phyloP scores from a whole-genome alignment of 1,139 yeast genomes.

The Hemisphaericaspora subhashii region DNA sequence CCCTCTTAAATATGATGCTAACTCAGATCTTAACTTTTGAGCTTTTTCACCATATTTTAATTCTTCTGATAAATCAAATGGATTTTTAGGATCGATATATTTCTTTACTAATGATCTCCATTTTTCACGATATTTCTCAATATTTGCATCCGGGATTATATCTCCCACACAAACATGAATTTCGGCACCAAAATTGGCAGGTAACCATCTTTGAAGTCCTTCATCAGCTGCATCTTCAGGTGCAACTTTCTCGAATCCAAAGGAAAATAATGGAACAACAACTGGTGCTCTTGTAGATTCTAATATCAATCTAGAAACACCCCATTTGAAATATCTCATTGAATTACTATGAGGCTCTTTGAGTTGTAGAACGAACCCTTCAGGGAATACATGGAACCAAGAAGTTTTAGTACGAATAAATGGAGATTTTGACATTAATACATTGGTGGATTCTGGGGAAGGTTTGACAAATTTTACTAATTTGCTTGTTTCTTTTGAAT shows the following conservation, averaged over 20 bases:
- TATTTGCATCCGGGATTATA: conserved; percentile 60
- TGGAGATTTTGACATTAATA: conserved; percentile 46
- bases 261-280: conserved; percentile 82
- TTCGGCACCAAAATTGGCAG: conserved; percentile 66
- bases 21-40: conserved; percentile 58
- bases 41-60: conserved; percentile 67
- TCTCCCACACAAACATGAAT: conserved; percentile 73
- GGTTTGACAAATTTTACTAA: conserved; percentile 31
- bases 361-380: conserved; percentile 87
- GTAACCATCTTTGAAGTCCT: conserved; percentile 57
- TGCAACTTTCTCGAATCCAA: conserved; percentile 84
- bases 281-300: conserved; percentile 86
- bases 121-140: conserved; percentile 58
- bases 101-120: conserved; percentile 67
- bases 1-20: conserved; percentile 69
- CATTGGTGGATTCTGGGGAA: conserved; percentile 28
- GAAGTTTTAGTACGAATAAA: conserved; percentile 60
- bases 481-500: conserved; percentile 11
- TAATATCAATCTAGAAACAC: conserved; percentile 76
- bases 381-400: conserved; percentile 96
- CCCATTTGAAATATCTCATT: conserved; percentile 96
- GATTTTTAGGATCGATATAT: conserved; percentile 48
- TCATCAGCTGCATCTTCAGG: conserved; percentile 71
- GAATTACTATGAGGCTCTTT: conserved; percentile 77
- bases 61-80: conserved; percentile 60